A percentile compares a stretch with the other conserved stretches of the same genome.
These are phyloP conservation scores for Furcasterigmium furcatum DNA, from an alignment of 2,329 filamentous ascomycete genomes.

Conservation along the genomic window DNA sequence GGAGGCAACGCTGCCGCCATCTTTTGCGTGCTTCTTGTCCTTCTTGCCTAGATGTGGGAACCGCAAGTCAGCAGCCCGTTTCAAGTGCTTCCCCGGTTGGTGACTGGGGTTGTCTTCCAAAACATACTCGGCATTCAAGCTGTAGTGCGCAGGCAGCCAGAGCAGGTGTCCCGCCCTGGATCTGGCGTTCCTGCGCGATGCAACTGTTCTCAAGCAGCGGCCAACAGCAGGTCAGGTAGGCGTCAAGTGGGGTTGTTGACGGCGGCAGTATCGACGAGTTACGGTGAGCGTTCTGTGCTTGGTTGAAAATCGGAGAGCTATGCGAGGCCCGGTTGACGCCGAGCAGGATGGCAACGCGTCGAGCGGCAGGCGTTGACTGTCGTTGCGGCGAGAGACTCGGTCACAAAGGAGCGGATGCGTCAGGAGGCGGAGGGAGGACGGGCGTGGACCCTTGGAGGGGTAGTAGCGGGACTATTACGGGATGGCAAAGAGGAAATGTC, in stretches of 20 bases:
- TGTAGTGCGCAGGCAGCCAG: slow-evolving; percentile 13
- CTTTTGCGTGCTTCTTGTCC: slow-evolving; percentile 53
- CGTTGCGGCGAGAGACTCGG: neutral
- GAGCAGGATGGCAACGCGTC: neutral
- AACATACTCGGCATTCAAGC: slow-evolving; percentile 16
- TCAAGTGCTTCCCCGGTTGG: neutral
- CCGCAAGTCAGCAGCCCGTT: neutral
- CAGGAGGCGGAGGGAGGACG: no score
- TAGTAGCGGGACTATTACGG: neutral
- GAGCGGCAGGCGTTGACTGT: neutral
- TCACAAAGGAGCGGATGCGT: slow-evolving; percentile 2
- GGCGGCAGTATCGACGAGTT: neutral
- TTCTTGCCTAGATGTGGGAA: slow-evolving; percentile 40
- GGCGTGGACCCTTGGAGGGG: neutral
- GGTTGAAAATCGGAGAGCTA: neutral
- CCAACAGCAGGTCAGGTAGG: neutral
- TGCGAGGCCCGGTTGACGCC: neutral
- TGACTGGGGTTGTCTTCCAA: no score
- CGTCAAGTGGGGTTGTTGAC: no score
- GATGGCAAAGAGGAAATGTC: neutral
- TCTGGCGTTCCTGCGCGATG: slow-evolving; percentile 1
- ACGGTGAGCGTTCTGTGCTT: neutral
- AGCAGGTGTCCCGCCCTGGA: slow-evolving; percentile 10
- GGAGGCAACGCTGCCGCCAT: slow-evolving; percentile 47
- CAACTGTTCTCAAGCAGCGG: neutral